A percentile compares a stretch with the other conserved stretches of the same genome.
Conservation (phyloP, 148 eudicot genomes). For the Rhododendron ovatum region DNA sequence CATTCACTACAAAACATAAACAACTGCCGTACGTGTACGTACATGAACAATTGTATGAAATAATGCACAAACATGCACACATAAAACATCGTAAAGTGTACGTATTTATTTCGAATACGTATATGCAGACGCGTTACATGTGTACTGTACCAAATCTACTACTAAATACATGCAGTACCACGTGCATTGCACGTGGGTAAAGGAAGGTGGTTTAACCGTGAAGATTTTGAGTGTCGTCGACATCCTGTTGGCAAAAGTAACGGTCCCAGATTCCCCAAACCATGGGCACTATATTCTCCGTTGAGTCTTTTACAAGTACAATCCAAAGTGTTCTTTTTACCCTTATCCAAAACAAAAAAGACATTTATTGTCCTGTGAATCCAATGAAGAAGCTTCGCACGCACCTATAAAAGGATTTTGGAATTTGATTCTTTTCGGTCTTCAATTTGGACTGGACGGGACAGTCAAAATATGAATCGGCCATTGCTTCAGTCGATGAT, state of each 20-base stretch:
- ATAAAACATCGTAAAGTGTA: neutral
- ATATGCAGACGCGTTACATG: neutral
- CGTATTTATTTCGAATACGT: neutral
- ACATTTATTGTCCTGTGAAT: neutral
- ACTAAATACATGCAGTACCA: neutral
- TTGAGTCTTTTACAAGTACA: neutral
- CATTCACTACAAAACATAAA: no score
- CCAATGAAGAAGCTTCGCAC: neutral
- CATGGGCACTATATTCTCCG: neutral
- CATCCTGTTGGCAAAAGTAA: neutral
- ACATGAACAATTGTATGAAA: neutral
- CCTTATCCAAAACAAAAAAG: neutral
- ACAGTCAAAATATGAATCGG: no score
- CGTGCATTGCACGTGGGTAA: neutral
- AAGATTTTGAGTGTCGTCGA: neutral
- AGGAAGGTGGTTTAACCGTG: neutral
- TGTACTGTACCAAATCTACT: neutral
- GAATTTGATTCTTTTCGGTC: no score
- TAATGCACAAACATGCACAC: neutral
- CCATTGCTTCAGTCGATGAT: no score
- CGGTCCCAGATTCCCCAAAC: neutral
- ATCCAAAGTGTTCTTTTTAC: neutral
- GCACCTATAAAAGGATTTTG: no score
- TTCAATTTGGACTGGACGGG: no score
- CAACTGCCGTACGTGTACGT: no score